phyloP scores from a whole-genome alignment of 2,329 filamentous ascomycete genomes.

The Metarhizium humberi region DNA sequence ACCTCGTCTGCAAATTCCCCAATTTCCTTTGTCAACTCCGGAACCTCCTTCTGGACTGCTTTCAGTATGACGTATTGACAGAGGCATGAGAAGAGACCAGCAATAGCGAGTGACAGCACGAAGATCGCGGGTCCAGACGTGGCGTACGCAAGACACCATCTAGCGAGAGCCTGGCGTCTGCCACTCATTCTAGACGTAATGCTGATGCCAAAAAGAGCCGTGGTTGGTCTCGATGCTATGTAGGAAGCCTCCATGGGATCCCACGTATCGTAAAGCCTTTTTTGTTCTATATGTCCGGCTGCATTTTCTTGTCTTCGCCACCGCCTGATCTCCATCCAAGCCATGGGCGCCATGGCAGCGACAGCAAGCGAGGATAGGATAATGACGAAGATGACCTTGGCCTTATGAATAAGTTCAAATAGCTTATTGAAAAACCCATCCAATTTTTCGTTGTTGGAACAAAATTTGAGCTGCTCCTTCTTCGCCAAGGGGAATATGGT shows the following conservation, averaged over 20 bases:
- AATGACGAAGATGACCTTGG: slow-evolving; percentile 68
- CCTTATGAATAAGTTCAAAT: slow-evolving; percentile 54
- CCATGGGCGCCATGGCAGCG: slow-evolving; percentile 68
- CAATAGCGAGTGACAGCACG: slow-evolving; percentile 70
- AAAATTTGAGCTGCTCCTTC: slow-evolving; percentile 79
- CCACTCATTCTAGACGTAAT: slow-evolving; percentile 55
- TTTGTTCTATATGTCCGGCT: slow-evolving; percentile 53
- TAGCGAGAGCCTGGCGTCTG: slow-evolving; percentile 60
- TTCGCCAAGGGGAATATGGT: slow-evolving; percentile 71
- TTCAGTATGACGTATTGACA: slow-evolving; percentile 75
- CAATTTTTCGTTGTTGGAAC: slow-evolving; percentile 75
- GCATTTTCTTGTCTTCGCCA: slow-evolving; percentile 67
- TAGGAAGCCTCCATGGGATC: slow-evolving; percentile 86
- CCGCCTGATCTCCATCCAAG: slow-evolving; percentile 66
- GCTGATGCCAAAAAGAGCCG: slow-evolving; percentile 62
- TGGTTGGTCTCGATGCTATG: slow-evolving; percentile 72
- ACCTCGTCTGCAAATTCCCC: slow-evolving; percentile 73
- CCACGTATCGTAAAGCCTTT: slow-evolving; percentile 61
- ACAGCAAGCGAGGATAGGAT: slow-evolving; percentile 64
- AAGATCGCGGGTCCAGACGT: slow-evolving; percentile 81
- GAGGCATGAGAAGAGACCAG: slow-evolving; percentile 72
- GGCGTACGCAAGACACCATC: slow-evolving; percentile 82
- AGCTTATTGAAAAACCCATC: slow-evolving; percentile 74
- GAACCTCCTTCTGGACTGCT: slow-evolving; percentile 65
- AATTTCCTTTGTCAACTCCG: slow-evolving; percentile 64